Evolutionary conservation across 306 rosid genomes (phyloP).

Genomic region (Trifolium fragiferum): DNA sequence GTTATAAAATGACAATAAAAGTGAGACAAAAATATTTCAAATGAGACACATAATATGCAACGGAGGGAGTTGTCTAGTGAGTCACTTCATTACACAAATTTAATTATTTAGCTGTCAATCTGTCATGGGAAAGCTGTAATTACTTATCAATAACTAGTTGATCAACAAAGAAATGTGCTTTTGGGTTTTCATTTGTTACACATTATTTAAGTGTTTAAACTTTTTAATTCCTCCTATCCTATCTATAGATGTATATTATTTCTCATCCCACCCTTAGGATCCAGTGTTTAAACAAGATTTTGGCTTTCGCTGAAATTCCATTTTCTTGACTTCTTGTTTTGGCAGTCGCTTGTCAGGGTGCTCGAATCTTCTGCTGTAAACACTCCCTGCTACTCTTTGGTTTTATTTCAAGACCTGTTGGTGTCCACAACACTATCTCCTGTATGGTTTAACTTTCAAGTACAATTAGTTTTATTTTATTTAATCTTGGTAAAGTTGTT

Average conservation of each 20-base stretch:
- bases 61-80: background rate
- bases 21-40: too few species aligned
- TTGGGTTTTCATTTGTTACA: background rate
- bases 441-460: constrained; percentile 66
- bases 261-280: background rate
- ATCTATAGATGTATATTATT: background rate
- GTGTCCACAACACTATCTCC: constrained; percentile 96
- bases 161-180: constrained; percentile 6
- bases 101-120: constrained; percentile 11
- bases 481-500: constrained; percentile 32
- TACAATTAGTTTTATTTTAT: constrained; percentile 23
- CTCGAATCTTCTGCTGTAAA: constrained; percentile 84
- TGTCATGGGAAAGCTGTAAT: background rate
- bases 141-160: background rate
- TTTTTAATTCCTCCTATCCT: constrained; percentile 4
- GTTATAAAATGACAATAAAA: too few species aligned
- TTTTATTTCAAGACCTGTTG: constrained; percentile 91
- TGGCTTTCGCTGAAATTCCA: constrained; percentile 26
- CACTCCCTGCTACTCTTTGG: constrained; percentile 75
- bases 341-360: constrained; percentile 88
- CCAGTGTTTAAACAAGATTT: constrained; percentile 22
- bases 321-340: constrained; percentile 46
- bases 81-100: constrained; percentile 1
- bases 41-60: too few species aligned
- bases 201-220: constrained; percentile 10